These are phyloP conservation scores for Piloderma croceum DNA, from an alignment of 768 basidiomycete species.

Conservation along the genomic window DNA sequence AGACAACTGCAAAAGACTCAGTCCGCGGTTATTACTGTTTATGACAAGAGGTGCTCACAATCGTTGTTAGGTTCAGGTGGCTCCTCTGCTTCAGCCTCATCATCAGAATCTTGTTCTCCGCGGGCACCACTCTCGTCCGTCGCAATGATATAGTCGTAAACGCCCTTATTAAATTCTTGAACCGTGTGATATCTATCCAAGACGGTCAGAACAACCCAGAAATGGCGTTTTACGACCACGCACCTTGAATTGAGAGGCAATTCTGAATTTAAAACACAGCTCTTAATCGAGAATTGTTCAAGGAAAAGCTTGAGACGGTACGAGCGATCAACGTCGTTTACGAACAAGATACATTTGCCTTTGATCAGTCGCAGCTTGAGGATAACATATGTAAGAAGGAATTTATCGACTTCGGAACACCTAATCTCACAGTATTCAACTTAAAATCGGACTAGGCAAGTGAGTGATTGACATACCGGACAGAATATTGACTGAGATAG, in stretches of 20 bases:
- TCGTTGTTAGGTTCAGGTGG: conserved; percentile 32
- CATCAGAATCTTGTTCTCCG: conserved; percentile 45
- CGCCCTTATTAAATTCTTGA: conserved; percentile 97
- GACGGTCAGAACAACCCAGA: conserved; percentile 1
- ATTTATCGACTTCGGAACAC: conserved; percentile 94
- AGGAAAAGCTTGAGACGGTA: conserved; percentile 97
- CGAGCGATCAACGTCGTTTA: conserved; percentile 90
- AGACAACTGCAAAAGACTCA: conserved; percentile 50
- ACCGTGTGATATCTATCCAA: conserved; percentile 81
- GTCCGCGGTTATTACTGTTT: too few relatives aligned
- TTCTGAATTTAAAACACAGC: conserved; percentile 94
- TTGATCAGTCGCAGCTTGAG: conserved; percentile 93
- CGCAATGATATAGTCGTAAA: conserved; percentile 98
- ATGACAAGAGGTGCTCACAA: conserved; percentile 20
- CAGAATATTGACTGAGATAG: conserved; percentile 79
- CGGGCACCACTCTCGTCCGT: conserved; percentile 79
- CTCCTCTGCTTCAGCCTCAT: conserved; percentile 40
- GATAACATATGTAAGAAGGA: conserved; percentile 91
- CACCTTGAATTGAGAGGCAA: conserved; percentile 90
- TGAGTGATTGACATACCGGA: conserved; percentile 44
- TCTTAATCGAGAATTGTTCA: conserved; percentile 95
- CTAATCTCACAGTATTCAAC: conserved; percentile 29
- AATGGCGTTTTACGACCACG: background rate
- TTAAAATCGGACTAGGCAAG: conserved; percentile 1
- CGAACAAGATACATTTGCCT: conserved; percentile 95